Conservation (phyloP, 495 filamentous ascomycete species). For the Viridothelium virens region DNA sequence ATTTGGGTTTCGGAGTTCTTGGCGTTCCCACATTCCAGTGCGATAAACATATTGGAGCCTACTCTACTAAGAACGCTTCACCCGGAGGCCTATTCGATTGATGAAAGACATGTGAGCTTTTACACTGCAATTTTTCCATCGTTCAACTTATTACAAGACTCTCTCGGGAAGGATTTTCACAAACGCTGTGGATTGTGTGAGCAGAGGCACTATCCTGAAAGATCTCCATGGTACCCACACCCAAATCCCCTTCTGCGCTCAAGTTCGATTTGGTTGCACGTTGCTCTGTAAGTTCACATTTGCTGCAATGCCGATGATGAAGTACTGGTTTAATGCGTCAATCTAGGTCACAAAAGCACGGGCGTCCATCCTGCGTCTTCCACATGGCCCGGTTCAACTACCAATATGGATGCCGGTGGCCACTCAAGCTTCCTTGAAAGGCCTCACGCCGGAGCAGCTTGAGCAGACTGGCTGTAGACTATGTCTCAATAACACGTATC, state of each 20-base stretch:
- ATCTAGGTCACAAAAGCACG: constrained; percentile 85
- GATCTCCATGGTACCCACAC: constrained; percentile 10
- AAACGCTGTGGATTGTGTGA: too few species aligned
- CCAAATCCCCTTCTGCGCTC: constrained; percentile 19
- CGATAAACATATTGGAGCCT: too few species aligned
- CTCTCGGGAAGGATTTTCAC: not conserved
- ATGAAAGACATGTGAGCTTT: not conserved
- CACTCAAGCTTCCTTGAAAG: constrained; percentile 94
- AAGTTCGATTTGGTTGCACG: constrained; percentile 26
- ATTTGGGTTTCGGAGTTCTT: not conserved
- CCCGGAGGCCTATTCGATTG: too few species aligned
- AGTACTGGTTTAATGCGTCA: constrained; percentile 13
- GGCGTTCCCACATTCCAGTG: not conserved
- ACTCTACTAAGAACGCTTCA: too few species aligned
- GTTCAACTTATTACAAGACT: not conserved
- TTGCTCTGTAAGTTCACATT: constrained; percentile 23
- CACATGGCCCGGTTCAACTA: constrained; percentile 81
- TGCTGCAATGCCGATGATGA: constrained; percentile 8
- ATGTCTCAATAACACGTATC: constrained; percentile 96
- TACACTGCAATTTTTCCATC: too few species aligned
- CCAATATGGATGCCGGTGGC: constrained; percentile 98
- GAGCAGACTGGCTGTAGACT: constrained; percentile 81
- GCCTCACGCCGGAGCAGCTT: constrained; percentile 84
- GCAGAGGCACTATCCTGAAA: not conserved
- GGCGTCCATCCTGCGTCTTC: constrained; percentile 80